These are phyloP conservation scores for Venturia nashicola DNA, from an alignment of 2,329 filamentous ascomycete genomes.

Conservation along the genomic window DNA sequence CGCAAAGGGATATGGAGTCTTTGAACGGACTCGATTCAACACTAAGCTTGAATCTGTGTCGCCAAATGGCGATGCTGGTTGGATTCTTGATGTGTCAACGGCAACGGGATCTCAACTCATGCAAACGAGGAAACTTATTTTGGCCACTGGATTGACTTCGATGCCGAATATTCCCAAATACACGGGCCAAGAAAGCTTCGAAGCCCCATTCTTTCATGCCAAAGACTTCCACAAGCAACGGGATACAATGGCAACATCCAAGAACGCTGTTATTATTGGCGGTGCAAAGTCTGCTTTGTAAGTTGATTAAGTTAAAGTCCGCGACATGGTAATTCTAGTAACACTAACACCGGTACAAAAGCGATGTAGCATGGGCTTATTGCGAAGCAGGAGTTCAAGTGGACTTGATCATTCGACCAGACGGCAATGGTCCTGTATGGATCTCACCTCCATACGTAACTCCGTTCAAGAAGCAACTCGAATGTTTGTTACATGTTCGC, in stretches of 20 bases:
- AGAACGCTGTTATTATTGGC: constrained; percentile 43
- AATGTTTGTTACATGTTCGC: constrained; percentile 54
- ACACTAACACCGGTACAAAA: too few relatives aligned
- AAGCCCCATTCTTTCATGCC: constrained; percentile 44
- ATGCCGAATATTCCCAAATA: constrained; percentile 43
- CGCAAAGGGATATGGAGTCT: constrained; percentile 40
- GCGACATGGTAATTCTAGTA: too few relatives aligned
- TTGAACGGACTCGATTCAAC: constrained; percentile 35
- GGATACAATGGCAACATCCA: constrained; percentile 22
- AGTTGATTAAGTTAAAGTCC: too few relatives aligned
- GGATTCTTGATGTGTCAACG: constrained; percentile 18
- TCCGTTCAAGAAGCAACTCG: constrained; percentile 54
- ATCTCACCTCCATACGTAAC: constrained; percentile 51
- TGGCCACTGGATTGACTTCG: constrained; percentile 51
- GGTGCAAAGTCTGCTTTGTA: constrained; percentile 51
- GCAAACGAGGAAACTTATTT: constrained; percentile 38
- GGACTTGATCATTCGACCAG: constrained; percentile 45
- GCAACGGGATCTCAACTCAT: constrained; percentile 12
- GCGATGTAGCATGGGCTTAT: constrained; percentile 49
- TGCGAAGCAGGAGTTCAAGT: constrained; percentile 39
- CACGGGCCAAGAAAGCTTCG: constrained; percentile 37
- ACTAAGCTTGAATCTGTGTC: constrained; percentile 39
- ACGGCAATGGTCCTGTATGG: constrained; percentile 48
- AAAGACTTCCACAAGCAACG: constrained; percentile 36
- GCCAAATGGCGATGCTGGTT: constrained; percentile 19